phyloP scores from a whole-genome alignment of 2,329 filamentous ascomycete species.

The Microdochium nivale region DNA sequence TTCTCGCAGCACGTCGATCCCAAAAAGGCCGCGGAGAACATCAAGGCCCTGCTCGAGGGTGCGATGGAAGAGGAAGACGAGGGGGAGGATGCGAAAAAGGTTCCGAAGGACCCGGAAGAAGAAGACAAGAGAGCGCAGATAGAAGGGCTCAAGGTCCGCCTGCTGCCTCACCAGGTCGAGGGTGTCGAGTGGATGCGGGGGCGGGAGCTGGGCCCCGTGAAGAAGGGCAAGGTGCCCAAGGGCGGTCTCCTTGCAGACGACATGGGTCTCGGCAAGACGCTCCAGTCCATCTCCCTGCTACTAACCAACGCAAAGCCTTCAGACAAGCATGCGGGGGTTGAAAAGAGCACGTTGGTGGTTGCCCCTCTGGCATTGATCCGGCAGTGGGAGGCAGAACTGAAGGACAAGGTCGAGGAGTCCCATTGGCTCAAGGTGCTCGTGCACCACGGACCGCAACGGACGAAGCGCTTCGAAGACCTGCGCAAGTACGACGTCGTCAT shows the following conservation, averaged over 20 bases:
- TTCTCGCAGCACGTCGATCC: conserved; percentile 59
- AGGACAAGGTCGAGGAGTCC: conserved; percentile 63
- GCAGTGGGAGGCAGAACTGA: conserved; percentile 94
- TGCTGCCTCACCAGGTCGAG: conserved; percentile 89
- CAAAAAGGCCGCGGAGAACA: conserved; percentile 62
- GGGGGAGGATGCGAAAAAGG: conserved; percentile 32
- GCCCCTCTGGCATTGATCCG: conserved; percentile 90
- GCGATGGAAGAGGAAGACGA: conserved; percentile 69
- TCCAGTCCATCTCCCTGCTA: conserved; percentile 86
- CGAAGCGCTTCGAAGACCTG: conserved; percentile 69
- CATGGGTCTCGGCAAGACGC: conserved; percentile 94
- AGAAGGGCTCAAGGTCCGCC: conserved; percentile 75
- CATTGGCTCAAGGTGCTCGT: conserved; percentile 75
- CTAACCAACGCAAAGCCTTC: conserved; percentile 70
- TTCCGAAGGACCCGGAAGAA: conserved; percentile 39
- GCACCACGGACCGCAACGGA: conserved; percentile 81
- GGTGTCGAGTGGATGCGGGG: conserved; percentile 93
- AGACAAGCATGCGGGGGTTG: conserved; percentile 48
- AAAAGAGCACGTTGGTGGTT: conserved; percentile 81
- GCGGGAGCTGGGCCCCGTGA: conserved; percentile 79
- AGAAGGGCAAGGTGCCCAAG: conserved; percentile 74
- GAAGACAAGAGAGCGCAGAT: conserved; percentile 48
- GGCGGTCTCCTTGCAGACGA: conserved; percentile 95
- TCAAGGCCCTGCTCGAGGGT: conserved; percentile 76
- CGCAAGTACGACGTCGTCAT: conserved; percentile 89